Percentiles rank a stretch among this genome's conserved stretches.
Evolutionary conservation across 1,284 basidiomycete species (phyloP).

Genomic region (Cryptococcus floricola): DNA sequence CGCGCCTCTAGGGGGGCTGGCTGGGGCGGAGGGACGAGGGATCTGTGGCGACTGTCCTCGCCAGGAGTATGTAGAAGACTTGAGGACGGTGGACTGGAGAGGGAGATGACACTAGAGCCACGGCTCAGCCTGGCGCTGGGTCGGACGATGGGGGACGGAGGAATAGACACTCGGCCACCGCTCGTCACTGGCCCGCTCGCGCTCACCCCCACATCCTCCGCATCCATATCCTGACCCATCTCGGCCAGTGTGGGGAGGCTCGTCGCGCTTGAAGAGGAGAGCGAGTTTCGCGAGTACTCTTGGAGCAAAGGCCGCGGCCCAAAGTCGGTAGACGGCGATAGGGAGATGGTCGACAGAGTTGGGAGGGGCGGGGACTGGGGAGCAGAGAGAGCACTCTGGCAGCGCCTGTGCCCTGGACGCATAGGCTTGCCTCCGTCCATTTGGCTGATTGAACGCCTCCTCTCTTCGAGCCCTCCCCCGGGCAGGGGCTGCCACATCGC

Average conservation of each 20-base stretch:
- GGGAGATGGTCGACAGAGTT: neutral
- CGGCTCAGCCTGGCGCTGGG: slow-evolving; percentile 3
- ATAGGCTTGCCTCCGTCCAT: neutral
- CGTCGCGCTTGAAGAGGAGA: slow-evolving; percentile 24
- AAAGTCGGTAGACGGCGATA: neutral
- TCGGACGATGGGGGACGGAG: slow-evolving; percentile 8
- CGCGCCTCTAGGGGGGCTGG: neutral
- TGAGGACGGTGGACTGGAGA: slow-evolving; percentile 3
- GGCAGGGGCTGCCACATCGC: slow-evolving; percentile 12
- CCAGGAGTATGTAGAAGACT: slow-evolving; percentile 3
- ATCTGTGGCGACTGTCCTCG: slow-evolving; percentile 1
- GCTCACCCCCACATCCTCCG: slow-evolving; percentile 1
- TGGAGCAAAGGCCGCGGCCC: slow-evolving; percentile 11
- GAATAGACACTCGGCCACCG: slow-evolving; percentile 1
- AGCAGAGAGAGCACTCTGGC: slow-evolving; percentile 26
- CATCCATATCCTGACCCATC: slow-evolving; percentile 5
- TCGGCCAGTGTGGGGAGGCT: slow-evolving; percentile 28
- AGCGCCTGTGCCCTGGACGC: slow-evolving; percentile 11
- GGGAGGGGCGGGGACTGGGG: neutral
- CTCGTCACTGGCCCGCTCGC: slow-evolving; percentile 1
- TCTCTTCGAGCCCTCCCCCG: slow-evolving; percentile 3
- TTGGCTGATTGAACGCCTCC: slow-evolving; percentile 4
- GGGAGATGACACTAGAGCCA: slow-evolving; percentile 2
- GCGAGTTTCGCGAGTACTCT: slow-evolving; percentile 29
- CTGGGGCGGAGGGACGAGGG: slow-evolving; percentile 10